Base-by-base conservation (phyloP, 495 filamentous ascomycete species). In the Podospora appendiculata region DNA sequence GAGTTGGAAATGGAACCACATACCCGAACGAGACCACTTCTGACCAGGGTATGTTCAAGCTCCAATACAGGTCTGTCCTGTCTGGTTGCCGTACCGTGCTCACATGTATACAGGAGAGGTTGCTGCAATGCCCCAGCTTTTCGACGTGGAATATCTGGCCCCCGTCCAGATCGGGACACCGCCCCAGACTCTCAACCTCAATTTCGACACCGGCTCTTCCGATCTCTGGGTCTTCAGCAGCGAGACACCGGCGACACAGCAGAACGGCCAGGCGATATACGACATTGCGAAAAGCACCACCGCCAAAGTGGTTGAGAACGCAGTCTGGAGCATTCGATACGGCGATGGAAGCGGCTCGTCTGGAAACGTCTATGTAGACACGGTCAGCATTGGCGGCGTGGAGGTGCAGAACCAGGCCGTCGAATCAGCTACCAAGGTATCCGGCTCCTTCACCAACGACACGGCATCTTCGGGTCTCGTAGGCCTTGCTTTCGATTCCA, bases 121-220 rank as follows among this genome's bases (percentile, higher is more conserved):
- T 9, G 53, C 58, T 16, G 65, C 70, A 8, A 55, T 46, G 10
- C 71, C 71, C 0, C 59, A 68, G 25, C 58, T 81, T 67, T 85
- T 86, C 57, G 87, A 90, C 59, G 73, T 79, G 17, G 64, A 80
- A 66, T 89, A 88, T 56, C 72, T 90, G 16, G 80, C 74, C 16
- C 73, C 77, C 12, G 82, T 90, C 25, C 59, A 72, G 17, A 87
- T 90, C 61, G 87, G 87, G 8, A 87, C 83, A 6, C 87, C 87
- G 19, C 72, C 77, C 8, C 86, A 90, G 73, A 83, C 68, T 4
- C 58, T 90, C 56, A 84, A 69, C 38, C 69, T 90, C 44, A 80
- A 89, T 62, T 87, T 89, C 48, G 87, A 91, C 67, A 89, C 87
- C 25, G 87, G 85, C 8, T 87, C 84, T 35, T 78, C 82, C 11